Percentiles rank a stretch among this genome's conserved stretches.
Evolutionary conservation across 208 protist genomes (phyloP).

Genomic region (Angomonas desouzai): DNA sequence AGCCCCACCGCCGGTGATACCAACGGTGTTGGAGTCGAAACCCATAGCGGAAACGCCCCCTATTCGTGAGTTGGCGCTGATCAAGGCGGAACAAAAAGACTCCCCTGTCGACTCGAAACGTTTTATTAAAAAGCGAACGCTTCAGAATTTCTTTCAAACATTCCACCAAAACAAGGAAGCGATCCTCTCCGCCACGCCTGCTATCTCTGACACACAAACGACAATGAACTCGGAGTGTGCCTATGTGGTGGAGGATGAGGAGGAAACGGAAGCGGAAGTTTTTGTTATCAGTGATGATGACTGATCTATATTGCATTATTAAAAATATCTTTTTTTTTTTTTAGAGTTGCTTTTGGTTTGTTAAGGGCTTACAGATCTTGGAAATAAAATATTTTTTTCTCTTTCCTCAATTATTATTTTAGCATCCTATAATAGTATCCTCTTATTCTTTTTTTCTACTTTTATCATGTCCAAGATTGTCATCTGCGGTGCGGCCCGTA

Average conservation of each 20-base stretch:
- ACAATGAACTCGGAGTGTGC: neutral
- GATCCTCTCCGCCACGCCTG: neutral
- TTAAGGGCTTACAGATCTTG: too few relatives aligned
- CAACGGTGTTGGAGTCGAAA: too few relatives aligned
- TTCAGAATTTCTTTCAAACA: neutral
- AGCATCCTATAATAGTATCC: neutral
- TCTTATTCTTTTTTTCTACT: neutral
- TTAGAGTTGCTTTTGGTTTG: too few relatives aligned
- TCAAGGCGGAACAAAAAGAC: neutral
- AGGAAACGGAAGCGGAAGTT: neutral
- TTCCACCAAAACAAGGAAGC: neutral
- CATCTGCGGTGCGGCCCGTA: constrained; percentile 44
- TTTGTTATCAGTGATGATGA: constrained; percentile 5
- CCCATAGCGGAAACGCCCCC: too few relatives aligned
- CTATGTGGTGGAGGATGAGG: neutral
- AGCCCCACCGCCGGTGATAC: too few relatives aligned
- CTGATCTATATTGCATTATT: neutral
- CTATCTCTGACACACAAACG: neutral
- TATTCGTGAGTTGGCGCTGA: neutral
- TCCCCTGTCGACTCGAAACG: constrained; percentile 4
- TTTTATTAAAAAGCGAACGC: neutral
- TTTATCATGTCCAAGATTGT: constrained; percentile 26
- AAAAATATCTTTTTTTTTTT: too few relatives aligned
- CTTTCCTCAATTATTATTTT: too few relatives aligned
- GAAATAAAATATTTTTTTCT: too few relatives aligned